Percentiles rank a stretch among this genome's conserved stretches.
phyloP scores from a whole-genome alignment of 2,329 filamentous ascomycete genomes.

The Apiospora rasikravindrae region DNA sequence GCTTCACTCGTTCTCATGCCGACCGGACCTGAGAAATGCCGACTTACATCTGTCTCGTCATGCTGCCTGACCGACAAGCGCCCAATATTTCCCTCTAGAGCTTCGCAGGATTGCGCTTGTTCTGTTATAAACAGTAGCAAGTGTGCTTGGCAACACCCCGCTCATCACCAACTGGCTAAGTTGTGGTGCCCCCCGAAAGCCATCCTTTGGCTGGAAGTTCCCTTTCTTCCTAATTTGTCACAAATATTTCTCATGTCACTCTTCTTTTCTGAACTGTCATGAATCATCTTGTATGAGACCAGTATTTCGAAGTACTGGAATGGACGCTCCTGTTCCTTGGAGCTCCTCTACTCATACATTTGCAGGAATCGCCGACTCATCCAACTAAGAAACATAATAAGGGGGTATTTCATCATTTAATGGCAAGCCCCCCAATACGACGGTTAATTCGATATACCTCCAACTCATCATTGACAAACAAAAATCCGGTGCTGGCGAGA shows the following conservation, averaged over 20 bases:
- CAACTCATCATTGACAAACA: neutral
- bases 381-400: neutral
- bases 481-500: neutral
- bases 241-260: neutral
- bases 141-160: neutral
- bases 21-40: no score
- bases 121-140: neutral
- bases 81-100: neutral
- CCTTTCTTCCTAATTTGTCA: neutral
- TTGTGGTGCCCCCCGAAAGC: neutral
- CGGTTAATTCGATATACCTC: neutral
- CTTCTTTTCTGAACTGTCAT: neutral
- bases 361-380: constrained; percentile 1
- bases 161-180: neutral
- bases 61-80: neutral
- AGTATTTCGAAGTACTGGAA: constrained; percentile 1
- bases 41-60: neutral
- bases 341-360: neutral
- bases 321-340: neutral
- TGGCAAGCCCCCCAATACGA: neutral
- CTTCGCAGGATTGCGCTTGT: neutral
- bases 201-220: neutral
- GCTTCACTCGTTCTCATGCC: neutral
- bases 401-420: constrained; percentile 20
- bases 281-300: constrained; percentile 9